phyloP scores from a whole-genome alignment of 2,329 filamentous ascomycete species.

The Chrysoporthe puriensis region DNA sequence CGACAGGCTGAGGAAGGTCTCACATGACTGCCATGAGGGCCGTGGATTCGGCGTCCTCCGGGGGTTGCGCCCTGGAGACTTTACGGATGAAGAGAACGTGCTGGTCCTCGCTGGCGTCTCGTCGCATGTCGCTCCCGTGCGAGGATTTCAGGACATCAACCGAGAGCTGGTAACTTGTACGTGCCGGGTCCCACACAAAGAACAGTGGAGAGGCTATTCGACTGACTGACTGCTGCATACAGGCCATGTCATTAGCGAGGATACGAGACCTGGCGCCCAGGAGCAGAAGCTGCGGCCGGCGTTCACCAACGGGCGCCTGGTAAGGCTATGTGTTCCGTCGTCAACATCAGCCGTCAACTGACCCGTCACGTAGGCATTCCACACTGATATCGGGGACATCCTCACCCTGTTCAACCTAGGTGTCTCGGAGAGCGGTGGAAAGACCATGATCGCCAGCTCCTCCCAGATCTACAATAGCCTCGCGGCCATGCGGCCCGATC shows the following conservation, averaged over 20 bases:
- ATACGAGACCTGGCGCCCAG: neutral
- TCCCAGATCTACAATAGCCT: slow-evolving; percentile 5
- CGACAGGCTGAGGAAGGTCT: neutral
- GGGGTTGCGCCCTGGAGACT: neutral
- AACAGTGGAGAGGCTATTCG: neutral
- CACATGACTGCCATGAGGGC: neutral
- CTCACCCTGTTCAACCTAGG: neutral
- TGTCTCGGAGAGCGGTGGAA: neutral
- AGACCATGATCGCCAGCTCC: neutral
- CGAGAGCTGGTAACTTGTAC: neutral
- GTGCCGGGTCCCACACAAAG: neutral
- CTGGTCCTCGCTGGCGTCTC: slow-evolving; percentile 1
- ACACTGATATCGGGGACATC: neutral
- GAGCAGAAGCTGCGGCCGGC: neutral
- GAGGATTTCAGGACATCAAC: neutral
- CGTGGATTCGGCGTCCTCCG: neutral
- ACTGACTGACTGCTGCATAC: neutral
- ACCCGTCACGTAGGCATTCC: neutral
- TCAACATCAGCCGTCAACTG: neutral
- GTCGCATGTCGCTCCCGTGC: neutral
- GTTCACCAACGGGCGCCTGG: neutral
- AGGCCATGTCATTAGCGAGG: slow-evolving; percentile 3
- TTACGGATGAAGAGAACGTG: neutral
- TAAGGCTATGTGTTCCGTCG: neutral
- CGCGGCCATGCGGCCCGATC: neutral